Evolutionary conservation across 805 yeast species (phyloP).

Genomic region (Sugiyamaella chiloensis): DNA sequence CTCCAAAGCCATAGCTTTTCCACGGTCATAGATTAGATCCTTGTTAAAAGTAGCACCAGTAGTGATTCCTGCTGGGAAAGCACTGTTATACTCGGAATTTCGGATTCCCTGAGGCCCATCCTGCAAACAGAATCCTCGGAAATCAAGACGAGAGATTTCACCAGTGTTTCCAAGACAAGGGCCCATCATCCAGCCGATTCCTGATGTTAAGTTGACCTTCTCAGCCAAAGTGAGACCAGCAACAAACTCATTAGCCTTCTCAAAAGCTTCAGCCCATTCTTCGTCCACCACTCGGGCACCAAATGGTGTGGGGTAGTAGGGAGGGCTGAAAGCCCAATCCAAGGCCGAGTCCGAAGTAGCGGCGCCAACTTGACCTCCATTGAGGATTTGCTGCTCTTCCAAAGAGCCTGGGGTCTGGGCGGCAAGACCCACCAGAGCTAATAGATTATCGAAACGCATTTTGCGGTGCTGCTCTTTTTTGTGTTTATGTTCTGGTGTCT

Average conservation of each 20-base stretch:
- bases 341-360: conserved; percentile 1
- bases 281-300: conserved; percentile 25
- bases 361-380: conserved; percentile 1
- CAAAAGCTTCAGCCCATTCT: conserved; percentile 57
- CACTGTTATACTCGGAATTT: conserved; percentile 53
- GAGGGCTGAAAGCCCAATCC: conserved; percentile 19
- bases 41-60: conserved; percentile 57
- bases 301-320: conserved; percentile 23
- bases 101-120: conserved; percentile 64
- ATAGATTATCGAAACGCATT: conserved; percentile 5
- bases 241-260: conserved; percentile 52
- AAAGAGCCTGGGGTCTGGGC: conserved; percentile 3
- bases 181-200: conserved; percentile 62
- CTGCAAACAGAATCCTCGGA: conserved; percentile 55
- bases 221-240: conserved; percentile 55
- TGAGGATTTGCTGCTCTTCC: background rate
- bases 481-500: too few relatives aligned
- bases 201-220: conserved; percentile 61
- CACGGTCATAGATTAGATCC: conserved; percentile 50
- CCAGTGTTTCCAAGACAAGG: conserved; percentile 64
- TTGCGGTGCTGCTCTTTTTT: too few relatives aligned
- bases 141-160: conserved; percentile 50
- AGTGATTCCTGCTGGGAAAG: conserved; percentile 58
- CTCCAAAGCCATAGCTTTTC: conserved; percentile 56
- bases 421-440: conserved; percentile 8